Evolutionary conservation across 2,329 filamentous ascomycete species (phyloP).

Genomic region (Cladosporium sp.): DNA sequence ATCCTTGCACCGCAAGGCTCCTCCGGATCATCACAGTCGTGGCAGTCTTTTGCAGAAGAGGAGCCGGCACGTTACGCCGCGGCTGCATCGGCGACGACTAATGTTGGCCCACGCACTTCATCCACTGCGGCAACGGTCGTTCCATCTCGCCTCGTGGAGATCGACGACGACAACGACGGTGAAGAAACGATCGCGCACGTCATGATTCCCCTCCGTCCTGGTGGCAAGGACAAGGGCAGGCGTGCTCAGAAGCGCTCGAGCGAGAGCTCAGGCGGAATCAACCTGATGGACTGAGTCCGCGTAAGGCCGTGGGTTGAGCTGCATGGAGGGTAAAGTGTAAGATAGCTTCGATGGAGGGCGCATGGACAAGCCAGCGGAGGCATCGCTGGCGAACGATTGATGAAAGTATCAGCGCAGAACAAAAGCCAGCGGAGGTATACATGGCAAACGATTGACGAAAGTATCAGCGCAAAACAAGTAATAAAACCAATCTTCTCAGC

Average conservation of each 20-base stretch:
- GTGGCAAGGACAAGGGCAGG: background rate
- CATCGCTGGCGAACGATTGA: too few relatives aligned
- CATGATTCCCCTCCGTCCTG: too few relatives aligned
- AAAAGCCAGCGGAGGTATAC: too few relatives aligned
- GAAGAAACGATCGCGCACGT: background rate
- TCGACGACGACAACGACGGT: background rate
- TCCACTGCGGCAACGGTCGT: background rate
- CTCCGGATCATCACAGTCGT: slow-evolving; percentile 14
- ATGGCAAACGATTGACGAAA: too few relatives aligned
- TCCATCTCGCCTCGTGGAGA: background rate
- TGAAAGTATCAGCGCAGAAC: too few relatives aligned
- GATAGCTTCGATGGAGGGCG: too few relatives aligned
- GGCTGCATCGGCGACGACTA: background rate
- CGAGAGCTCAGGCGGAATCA: background rate
- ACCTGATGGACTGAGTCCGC: background rate
- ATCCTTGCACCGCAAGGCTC: background rate
- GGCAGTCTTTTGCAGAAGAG: slow-evolving; percentile 18
- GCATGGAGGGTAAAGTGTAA: too few relatives aligned
- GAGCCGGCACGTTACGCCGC: slow-evolving; percentile 15
- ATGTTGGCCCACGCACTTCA: too few relatives aligned
- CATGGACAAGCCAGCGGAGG: too few relatives aligned
- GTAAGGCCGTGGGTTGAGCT: too few relatives aligned
- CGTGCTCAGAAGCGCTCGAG: background rate
- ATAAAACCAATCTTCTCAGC: too few relatives aligned
- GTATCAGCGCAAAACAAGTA: too few relatives aligned